phyloP scores from a whole-genome alignment of 257 asterid genomes.

The Nicotiana noctiflora region DNA sequence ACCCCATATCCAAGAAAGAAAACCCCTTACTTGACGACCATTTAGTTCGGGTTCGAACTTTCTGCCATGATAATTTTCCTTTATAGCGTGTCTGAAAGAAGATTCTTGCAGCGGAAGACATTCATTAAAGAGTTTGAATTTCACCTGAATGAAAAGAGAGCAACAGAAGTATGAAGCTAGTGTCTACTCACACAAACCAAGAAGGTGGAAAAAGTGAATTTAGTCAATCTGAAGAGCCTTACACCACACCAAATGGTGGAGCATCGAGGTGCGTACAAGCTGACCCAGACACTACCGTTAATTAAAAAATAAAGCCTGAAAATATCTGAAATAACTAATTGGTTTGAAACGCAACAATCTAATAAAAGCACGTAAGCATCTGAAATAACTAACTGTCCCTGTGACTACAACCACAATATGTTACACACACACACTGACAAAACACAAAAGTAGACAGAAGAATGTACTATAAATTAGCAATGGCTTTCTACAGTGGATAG shows the following conservation, averaged over 20 bases:
- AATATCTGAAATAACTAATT: too few species aligned
- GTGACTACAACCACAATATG: not conserved
- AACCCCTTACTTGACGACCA: constrained; percentile 45
- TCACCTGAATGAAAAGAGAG: constrained; percentile 50
- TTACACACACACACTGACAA: not conserved
- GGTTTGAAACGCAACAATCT: too few species aligned
- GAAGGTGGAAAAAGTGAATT: not conserved
- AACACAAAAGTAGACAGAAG: not conserved
- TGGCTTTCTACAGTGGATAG: not conserved
- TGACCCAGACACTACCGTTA: too few species aligned
- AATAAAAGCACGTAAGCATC: too few species aligned
- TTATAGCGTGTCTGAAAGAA: constrained; percentile 40
- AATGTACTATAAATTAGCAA: not conserved
- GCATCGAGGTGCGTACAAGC: too few species aligned
- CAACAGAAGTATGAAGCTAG: constrained; percentile 15
- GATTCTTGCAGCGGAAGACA: constrained; percentile 67
- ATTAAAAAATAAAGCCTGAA: too few species aligned
- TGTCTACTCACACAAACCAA: not conserved
- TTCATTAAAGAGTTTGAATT: constrained; percentile 52
- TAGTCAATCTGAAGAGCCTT: not conserved
- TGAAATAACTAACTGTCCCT: too few species aligned
- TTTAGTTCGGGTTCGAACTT: constrained; percentile 72
- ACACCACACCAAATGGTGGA: not conserved
- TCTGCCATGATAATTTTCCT: constrained; percentile 47
- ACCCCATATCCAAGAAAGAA: not conserved